Base-by-base conservation (phyloP, 176 grass and related monocot species). In the Themeda triandra region DNA sequence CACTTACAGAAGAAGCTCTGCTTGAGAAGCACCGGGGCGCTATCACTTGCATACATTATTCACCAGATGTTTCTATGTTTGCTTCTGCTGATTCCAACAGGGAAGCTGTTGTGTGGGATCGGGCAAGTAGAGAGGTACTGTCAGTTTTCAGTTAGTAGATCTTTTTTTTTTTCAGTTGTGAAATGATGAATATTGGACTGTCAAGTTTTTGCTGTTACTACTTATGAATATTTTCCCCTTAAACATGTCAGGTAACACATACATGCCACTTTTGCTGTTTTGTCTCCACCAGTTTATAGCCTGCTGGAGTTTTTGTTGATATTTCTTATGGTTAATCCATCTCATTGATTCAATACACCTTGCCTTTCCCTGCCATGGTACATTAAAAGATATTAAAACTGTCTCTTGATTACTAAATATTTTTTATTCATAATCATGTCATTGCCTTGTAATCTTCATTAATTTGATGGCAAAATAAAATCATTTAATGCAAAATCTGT, bases 71-170 rank as follows among this genome's bases (percentile, higher is more conserved):
- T 93, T 93, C 93, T 62, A 96, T 98, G 96, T 98, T 93, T 92
- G 89, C 91, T 85, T 95, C 93, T 83, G 93, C 87, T 74, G 96
- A 98, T 89, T 58, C 81, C 62, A 98, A 98, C 41, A 90, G 96
- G 79, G 96, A 98, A 88, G 96, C 96, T 87, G 96, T 95, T 75
- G 96, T 92, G 59, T 98, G 96, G 96, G 96, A 98, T 83, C 73
- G 89, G 54, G 68, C 71, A 80, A 96, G 87, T 75, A 88, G 83
- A 88, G 96, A 98, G 96, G 96, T 98, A 87, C 35, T 66, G 17
- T 8, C 65, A 78, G 7, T 76, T 76, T 28, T 29, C 32, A 18
- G 63, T 4, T 65, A 73, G 13, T 30, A 46, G 3, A n/a, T n/a
- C n/a, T n/a, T 66, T 76, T 5, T 39, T 73, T 72, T 71, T 29